Evolutionary conservation across 805 yeast species (phyloP), one percentile per base, ranked within the genome.

Genomic region (Blastobotrys chiropterorum): DNA sequence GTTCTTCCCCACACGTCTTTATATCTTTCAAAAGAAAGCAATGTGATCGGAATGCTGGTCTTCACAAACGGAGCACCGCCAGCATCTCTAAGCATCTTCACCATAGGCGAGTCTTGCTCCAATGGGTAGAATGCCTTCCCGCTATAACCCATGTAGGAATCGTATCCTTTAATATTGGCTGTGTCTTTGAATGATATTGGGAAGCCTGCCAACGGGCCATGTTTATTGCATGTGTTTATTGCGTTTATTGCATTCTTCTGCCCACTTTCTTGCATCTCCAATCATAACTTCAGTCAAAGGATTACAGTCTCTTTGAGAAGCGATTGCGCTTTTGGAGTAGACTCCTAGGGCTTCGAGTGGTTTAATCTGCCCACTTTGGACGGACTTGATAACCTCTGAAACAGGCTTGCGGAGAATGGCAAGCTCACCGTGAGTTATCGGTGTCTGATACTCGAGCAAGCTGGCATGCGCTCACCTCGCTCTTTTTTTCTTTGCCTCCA

Each of bases 111-210:
- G 58, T 76, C 78, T 21, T 65, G 63, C 5, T 57, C 55, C 3
- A 72, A 59, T 17, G 80, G 73, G 55, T 75, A 68, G 53, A 71
- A 72, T 26, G 75, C 62, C 44, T 59, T 55, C 15, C 68, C 61
- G 38, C 79, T 76, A 58, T 73, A 76, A 3, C 81, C 80, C 19
- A 74, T 76, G 50, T 78, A 76, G 0, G 83, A 75, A 59, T 77
- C 76, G 51, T 70, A 75, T 39, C 82, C 84, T 42, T 66, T 71
- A 52, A 73, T 73, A 49, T 69, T 67, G 58, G 71, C 74, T 45
- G 82, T 81, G 57, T 82, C 87, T 62, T 82, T 82, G 50, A 82
- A 65, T 1, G 86, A 79, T 46, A 82, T 68, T 4, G 86, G 86
- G 56, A 82, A 64, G 1, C 87, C 86, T 43, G 83, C 85, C 50